phyloP scores from a whole-genome alignment of 805 yeast genomes.

The Candida namnaoensis region DNA sequence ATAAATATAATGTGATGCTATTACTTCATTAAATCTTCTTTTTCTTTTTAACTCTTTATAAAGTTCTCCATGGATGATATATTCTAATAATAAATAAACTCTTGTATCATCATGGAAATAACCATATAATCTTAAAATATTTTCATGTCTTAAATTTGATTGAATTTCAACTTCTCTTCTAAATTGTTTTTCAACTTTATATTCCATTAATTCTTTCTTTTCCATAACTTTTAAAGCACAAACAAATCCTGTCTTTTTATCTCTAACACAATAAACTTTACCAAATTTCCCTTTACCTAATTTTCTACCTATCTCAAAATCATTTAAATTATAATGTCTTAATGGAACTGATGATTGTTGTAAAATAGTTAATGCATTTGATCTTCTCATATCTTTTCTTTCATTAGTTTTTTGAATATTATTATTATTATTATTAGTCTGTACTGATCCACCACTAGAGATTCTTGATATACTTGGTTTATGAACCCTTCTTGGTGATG shows the following conservation, averaged over 20 bases:
- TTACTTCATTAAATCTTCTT: conserved; percentile 61
- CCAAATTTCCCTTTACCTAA: conserved; percentile 95
- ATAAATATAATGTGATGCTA: conserved; percentile 70
- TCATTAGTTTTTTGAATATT: not conserved
- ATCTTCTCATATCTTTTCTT: conserved; percentile 5
- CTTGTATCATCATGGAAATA: conserved; percentile 76
- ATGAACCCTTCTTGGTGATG: conserved; percentile 13
- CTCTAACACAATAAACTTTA: conserved; percentile 81
- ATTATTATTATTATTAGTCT: not conserved
- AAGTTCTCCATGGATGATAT: conserved; percentile 78
- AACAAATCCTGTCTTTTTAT: conserved; percentile 63
- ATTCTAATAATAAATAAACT: conserved; percentile 81
- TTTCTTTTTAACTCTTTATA: conserved; percentile 62
- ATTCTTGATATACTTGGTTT: too few species aligned
- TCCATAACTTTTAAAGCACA: conserved; percentile 92
- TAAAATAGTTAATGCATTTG: conserved; percentile 15
- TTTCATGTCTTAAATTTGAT: conserved; percentile 66
- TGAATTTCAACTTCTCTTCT: conserved; percentile 91
- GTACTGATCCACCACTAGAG: too few species aligned
- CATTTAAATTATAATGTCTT: conserved; percentile 34
- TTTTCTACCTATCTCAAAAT: conserved; percentile 81
- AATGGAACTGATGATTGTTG: conserved; percentile 17
- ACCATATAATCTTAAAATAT: conserved; percentile 74
- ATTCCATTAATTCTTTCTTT: conserved; percentile 65
- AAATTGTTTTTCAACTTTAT: conserved; percentile 77